Percentiles rank a stretch among this genome's conserved stretches.
These are phyloP conservation scores for Plasmodium knowlesi DNA, from an alignment of 169 alveolate species.

Conservation along the genomic window DNA sequence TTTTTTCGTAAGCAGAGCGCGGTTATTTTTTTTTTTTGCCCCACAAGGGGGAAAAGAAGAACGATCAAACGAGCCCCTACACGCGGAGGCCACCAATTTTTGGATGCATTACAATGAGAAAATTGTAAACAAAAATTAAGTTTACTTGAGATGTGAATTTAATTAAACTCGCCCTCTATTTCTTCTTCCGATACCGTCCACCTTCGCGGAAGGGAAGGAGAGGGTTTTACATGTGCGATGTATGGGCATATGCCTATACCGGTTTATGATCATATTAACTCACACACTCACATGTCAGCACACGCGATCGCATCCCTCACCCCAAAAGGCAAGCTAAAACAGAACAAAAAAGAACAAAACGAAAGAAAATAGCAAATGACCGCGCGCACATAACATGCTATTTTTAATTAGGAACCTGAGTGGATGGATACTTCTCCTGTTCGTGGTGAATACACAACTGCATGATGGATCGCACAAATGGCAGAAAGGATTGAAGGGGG, in stretches of 20 bases:
- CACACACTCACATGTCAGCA: background rate
- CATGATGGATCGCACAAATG: background rate
- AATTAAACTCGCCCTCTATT: background rate
- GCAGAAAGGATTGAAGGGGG: background rate
- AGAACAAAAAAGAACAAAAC: background rate
- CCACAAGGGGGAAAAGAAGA: background rate
- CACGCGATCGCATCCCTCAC: background rate
- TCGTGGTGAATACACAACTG: background rate
- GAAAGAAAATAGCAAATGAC: background rate
- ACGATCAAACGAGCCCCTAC: background rate
- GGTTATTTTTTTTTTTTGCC: background rate
- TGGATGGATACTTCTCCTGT: background rate
- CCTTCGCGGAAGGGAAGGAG: background rate
- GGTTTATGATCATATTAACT: background rate
- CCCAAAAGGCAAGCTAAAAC: background rate
- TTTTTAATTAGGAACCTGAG: background rate
- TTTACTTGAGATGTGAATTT: background rate
- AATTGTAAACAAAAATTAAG: background rate
- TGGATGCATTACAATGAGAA: background rate
- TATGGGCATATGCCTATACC: background rate
- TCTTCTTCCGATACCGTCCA: background rate
- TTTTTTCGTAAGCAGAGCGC: background rate
- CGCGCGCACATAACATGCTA: conserved; percentile 19
- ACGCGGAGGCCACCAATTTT: background rate
- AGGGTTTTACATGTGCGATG: background rate